Percentiles rank a stretch among this genome's conserved stretches.
phyloP scores from a whole-genome alignment of 148 eudicot genomes.

The Fagopyrum esculentum region DNA sequence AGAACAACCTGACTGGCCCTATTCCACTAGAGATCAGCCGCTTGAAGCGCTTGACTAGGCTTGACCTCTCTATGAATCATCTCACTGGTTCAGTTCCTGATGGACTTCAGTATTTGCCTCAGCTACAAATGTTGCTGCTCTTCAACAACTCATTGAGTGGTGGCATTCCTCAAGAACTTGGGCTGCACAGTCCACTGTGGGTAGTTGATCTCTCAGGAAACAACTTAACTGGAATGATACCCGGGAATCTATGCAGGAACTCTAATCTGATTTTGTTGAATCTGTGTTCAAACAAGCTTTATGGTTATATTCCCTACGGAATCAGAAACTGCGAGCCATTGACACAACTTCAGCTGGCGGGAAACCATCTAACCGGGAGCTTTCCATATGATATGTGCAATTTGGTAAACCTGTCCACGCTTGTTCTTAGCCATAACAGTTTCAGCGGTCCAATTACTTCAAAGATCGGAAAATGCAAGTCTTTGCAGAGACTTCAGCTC shows the following conservation, averaged over 20 bases:
- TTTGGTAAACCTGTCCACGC: constrained; percentile 29
- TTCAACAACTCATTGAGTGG: constrained; percentile 34
- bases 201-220: constrained; percentile 33
- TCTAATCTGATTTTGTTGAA: constrained; percentile 24
- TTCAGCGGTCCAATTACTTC: constrained; percentile 34
- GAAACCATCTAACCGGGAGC: constrained; percentile 29
- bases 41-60: constrained; percentile 22
- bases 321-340: constrained; percentile 24
- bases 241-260: constrained; percentile 26
- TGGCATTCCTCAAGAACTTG: constrained; percentile 29
- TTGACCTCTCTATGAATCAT: constrained; percentile 30
- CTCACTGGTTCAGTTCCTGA: constrained; percentile 31
- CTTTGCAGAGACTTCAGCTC: constrained; percentile 33
- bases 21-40: constrained; percentile 28
- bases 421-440: constrained; percentile 33
- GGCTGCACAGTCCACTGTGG: constrained; percentile 25
- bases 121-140: constrained; percentile 27
- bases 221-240: constrained; percentile 29
- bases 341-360: constrained; percentile 23
- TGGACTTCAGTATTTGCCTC: constrained; percentile 30
- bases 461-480: constrained; percentile 25
- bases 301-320: constrained; percentile 31
- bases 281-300: constrained; percentile 30
- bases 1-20: constrained; percentile 28
- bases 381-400: constrained; percentile 33